A percentile compares a stretch with the other conserved stretches of the same genome.
phyloP scores from a whole-genome alignment of 208 protist genomes.

The Leishmania martiniquensis region DNA sequence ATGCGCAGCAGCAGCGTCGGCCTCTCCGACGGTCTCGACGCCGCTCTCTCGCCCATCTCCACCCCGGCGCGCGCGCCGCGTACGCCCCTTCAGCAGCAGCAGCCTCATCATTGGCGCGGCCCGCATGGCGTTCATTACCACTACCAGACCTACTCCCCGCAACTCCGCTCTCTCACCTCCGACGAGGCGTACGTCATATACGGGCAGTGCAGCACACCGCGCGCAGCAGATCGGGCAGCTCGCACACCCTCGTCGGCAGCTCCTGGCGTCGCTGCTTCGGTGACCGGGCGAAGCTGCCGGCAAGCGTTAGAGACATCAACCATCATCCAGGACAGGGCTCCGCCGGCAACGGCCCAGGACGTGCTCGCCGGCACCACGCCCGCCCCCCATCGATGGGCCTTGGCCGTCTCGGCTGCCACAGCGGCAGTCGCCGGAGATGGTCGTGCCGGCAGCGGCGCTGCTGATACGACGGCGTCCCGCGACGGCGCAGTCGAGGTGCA shows the following conservation, averaged over 20 bases:
- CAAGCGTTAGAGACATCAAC: background rate
- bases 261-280: background rate
- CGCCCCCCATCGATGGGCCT: background rate
- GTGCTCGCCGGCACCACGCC: background rate
- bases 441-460: background rate
- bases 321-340: background rate
- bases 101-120: background rate
- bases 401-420: background rate
- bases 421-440: background rate
- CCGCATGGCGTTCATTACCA: background rate
- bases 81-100: conserved; percentile 3
- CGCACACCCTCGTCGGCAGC: background rate
- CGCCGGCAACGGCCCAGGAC: background rate
- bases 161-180: background rate
- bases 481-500: background rate
- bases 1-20: conserved; percentile 11
- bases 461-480: background rate
- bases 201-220: conserved; percentile 12
- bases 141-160: background rate
- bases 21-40: conserved; percentile 6
- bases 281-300: background rate
- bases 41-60: background rate
- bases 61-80: conserved; percentile 6
- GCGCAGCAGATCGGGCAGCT: background rate
- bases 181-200: background rate